Conservation (phyloP, 2,329 filamentous ascomycete genomes). For the Keithomyces neogunnii region DNA sequence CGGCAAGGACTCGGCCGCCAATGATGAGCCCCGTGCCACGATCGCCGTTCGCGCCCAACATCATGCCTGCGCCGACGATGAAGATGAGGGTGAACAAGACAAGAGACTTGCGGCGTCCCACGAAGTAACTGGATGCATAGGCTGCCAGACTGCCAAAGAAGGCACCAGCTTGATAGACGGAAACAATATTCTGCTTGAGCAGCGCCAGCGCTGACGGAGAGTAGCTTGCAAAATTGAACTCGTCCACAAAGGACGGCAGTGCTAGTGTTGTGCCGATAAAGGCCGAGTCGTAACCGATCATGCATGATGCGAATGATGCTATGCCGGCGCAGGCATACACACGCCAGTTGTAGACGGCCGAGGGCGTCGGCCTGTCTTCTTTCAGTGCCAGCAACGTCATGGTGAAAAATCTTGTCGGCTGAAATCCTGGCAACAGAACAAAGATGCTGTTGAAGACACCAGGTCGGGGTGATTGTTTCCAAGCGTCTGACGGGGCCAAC, state of each 20-base stretch:
- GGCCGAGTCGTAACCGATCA: constrained; percentile 58
- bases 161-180: constrained; percentile 54
- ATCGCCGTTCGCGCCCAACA: constrained; percentile 40
- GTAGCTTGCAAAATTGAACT: constrained; percentile 56
- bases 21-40: constrained; percentile 14
- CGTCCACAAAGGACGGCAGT: constrained; percentile 57
- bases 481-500: not conserved
- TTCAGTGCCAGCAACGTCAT: constrained; percentile 42
- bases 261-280: constrained; percentile 74
- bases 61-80: constrained; percentile 11
- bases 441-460: not conserved
- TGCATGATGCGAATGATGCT: constrained; percentile 48
- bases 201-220: constrained; percentile 40
- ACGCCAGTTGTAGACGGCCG: constrained; percentile 52
- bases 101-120: constrained; percentile 13
- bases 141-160: constrained; percentile 15
- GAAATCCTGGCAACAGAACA: not conserved
- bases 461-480: not conserved
- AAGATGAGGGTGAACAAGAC: constrained; percentile 13
- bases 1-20: constrained; percentile 14
- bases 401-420: constrained; percentile 1
- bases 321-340: constrained; percentile 46
- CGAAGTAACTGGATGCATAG: constrained; percentile 11
- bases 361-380: constrained; percentile 49
- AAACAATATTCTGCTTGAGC: constrained; percentile 68